Percentiles rank a stretch among this genome's conserved stretches.
phyloP scores from a whole-genome alignment of 495 filamentous ascomycete species.

The Penicillium herquei region DNA sequence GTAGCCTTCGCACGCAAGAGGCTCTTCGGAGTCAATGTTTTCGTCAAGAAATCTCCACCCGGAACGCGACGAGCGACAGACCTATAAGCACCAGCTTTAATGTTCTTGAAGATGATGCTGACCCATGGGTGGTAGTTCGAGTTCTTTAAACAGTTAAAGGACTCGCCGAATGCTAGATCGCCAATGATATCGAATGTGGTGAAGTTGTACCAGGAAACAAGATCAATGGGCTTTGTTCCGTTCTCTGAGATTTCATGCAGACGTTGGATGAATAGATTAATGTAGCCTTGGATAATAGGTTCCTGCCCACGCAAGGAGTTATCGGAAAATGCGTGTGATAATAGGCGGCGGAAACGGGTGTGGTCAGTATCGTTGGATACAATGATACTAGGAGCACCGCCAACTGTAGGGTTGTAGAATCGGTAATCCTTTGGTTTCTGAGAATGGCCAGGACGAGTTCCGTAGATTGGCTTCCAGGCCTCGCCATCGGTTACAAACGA shows the following conservation, averaged over 20 bases:
- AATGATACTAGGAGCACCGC: conserved; percentile 17
- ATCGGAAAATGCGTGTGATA: conserved; percentile 55
- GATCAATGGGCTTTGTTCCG: conserved; percentile 30
- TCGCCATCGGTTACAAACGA: conserved; percentile 37
- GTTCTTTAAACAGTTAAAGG: conserved; percentile 53
- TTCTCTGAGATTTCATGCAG: conserved; percentile 34
- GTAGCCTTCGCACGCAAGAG: conserved; percentile 26
- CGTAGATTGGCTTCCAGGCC: conserved; percentile 59
- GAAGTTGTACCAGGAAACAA: conserved; percentile 57
- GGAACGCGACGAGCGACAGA: conserved; percentile 22
- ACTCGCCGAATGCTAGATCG: conserved; percentile 58
- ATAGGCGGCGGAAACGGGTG: conserved; percentile 35
- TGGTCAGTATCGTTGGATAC: conserved; percentile 40
- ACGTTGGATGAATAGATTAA: conserved; percentile 45
- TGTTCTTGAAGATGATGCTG: conserved; percentile 37
- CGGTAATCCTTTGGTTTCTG: conserved; percentile 17
- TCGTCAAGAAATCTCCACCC: neutral
- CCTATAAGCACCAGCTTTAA: conserved; percentile 25
- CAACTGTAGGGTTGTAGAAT: conserved; percentile 14
- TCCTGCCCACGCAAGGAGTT: conserved; percentile 43
- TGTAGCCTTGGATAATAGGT: conserved; percentile 40
- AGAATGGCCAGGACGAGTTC: conserved; percentile 30
- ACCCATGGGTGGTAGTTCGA: conserved; percentile 58
- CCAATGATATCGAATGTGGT: conserved; percentile 64
- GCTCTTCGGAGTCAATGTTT: conserved; percentile 18